Base-by-base conservation (phyloP, 2,329 filamentous ascomycete species). In the Cryphonectria radicalis region DNA sequence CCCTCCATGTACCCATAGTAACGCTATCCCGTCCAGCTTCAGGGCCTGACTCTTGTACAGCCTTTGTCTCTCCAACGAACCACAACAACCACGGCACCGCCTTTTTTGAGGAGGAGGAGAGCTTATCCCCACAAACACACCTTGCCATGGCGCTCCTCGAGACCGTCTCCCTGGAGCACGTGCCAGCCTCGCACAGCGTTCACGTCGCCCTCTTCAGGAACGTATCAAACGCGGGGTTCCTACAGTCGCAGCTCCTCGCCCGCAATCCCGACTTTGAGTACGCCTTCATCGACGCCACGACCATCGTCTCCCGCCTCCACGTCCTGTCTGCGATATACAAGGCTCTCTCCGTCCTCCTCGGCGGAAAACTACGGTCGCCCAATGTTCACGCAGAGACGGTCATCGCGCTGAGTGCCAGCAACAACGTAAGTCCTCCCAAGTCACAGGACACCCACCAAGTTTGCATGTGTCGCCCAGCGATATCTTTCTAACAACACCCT, bases 321-420 rank as follows among this genome's bases (percentile, higher is more conserved):
- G 83, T 94, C 62, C 86, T 96, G 35, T 89, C 93, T 0, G 93
- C 93, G 35, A 87, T 91, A 40, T 95, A 93, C 82, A 89, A 91
- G 77, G 92, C 94, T n/a, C 84, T 94, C 74, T 91, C 90, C 72
- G 87, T 90, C 75, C 85, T 89, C 72, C 78, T 89, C 4, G 88
- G 88, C 73, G 84, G 84, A 7, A 84, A 87, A 35, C 83, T 95
- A 70, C 93, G 91, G 79, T 96, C 93, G 6, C 90, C 91, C 62
- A 97, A 97, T 76, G 89, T 97, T 5, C 95, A 97, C 80, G 95
- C 93, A 0, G 95, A 98, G 81, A 92, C 94, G 70, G 94, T 98
- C 42, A 92, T 92, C 75, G 90, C 90, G 4, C 84, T 98, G 62
- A 95, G 91, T 72, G 87, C 92, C 0, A 94, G 92, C 74, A 95